These are phyloP conservation scores for Gastrolobium villosum DNA, from an alignment of 306 rosid genomes.

Conservation along the genomic window DNA sequence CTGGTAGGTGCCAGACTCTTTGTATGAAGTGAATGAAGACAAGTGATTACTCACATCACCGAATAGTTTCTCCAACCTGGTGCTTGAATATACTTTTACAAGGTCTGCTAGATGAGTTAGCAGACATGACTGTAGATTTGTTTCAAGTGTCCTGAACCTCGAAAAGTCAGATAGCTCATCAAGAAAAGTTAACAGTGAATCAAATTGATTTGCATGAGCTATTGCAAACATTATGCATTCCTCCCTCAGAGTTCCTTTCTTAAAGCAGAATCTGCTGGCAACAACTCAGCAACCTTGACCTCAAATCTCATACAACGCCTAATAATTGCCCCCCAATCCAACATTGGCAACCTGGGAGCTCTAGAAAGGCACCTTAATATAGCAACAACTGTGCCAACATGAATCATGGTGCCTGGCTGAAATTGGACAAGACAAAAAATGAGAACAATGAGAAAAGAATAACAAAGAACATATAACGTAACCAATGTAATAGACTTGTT, in stretches of 20 bases:
- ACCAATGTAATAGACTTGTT: slow-evolving; percentile 26
- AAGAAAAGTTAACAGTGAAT: slow-evolving; percentile 78
- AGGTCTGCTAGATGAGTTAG: slow-evolving; percentile 81
- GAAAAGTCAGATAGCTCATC: slow-evolving; percentile 89
- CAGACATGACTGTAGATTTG: slow-evolving; percentile 75
- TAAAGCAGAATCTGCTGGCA: slow-evolving; percentile 52
- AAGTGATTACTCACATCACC: slow-evolving; percentile 66
- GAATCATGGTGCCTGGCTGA: slow-evolving; percentile 60
- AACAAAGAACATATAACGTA: slow-evolving; percentile 15
- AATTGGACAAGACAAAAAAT: slow-evolving; percentile 45
- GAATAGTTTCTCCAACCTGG: slow-evolving; percentile 81
- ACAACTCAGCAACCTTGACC: slow-evolving; percentile 57
- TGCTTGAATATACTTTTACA: slow-evolving; percentile 77
- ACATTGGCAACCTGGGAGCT: slow-evolving; percentile 90
- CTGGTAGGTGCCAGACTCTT: slow-evolving; percentile 51
- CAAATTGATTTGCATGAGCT: slow-evolving; percentile 89
- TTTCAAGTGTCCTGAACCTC: slow-evolving; percentile 80
- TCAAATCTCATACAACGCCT: slow-evolving; percentile 94
- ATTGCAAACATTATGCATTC: slow-evolving; percentile 77
- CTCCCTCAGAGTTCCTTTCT: slow-evolving; percentile 75
- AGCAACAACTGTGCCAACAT: slow-evolving; percentile 57
- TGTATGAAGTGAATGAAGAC: slow-evolving; percentile 59
- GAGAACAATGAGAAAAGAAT: slow-evolving; percentile 41
- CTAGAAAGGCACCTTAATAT: slow-evolving; percentile 85
- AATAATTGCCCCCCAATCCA: slow-evolving; percentile 88